Conservation (phyloP, 2,329 filamentous ascomycete species). For the Aspergillus uvarum region DNA sequence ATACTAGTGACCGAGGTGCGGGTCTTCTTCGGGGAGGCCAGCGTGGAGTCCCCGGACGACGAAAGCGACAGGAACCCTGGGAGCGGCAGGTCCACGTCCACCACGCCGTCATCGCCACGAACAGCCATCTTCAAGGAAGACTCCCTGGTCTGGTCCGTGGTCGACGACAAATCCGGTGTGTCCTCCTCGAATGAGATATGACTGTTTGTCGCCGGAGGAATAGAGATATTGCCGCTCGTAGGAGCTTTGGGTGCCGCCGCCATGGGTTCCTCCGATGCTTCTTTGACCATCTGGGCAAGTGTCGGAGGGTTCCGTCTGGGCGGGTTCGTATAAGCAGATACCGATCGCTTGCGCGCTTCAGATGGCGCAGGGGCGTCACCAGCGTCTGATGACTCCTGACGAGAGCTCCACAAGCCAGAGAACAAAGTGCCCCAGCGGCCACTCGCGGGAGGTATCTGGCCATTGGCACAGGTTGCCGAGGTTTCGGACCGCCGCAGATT, state of each 20-base stretch:
- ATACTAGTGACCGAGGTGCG: conserved; percentile 54
- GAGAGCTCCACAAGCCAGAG: conserved; percentile 56
- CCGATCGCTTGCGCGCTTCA: conserved; percentile 30
- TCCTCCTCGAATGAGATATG: conserved; percentile 23
- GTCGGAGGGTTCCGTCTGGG: conserved; percentile 29
- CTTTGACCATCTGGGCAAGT: conserved; percentile 37
- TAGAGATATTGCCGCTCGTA: conserved; percentile 37
- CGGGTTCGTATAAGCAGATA: conserved; percentile 27
- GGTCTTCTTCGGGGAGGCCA: conserved; percentile 44
- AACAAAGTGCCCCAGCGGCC: conserved; percentile 59
- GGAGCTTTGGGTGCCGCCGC: conserved; percentile 23
- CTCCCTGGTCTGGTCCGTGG: conserved; percentile 38
- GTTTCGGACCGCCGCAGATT: conserved; percentile 56
- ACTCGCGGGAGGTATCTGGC: conserved; percentile 46
- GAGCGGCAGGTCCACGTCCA: conserved; percentile 59
- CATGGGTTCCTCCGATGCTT: conserved; percentile 23
- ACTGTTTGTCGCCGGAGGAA: conserved; percentile 29
- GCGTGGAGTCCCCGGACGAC: conserved; percentile 47
- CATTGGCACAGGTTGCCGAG: conserved; percentile 46
- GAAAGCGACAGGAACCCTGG: conserved; percentile 51
- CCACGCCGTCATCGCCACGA: conserved; percentile 59
- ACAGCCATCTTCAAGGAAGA: conserved; percentile 55
- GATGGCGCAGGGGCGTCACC: conserved; percentile 20
- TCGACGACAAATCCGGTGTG: conserved; percentile 29
- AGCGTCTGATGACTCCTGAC: conserved; percentile 49